phyloP scores from a whole-genome alignment of 441 rosid species.

The Erodium moschatum region DNA sequence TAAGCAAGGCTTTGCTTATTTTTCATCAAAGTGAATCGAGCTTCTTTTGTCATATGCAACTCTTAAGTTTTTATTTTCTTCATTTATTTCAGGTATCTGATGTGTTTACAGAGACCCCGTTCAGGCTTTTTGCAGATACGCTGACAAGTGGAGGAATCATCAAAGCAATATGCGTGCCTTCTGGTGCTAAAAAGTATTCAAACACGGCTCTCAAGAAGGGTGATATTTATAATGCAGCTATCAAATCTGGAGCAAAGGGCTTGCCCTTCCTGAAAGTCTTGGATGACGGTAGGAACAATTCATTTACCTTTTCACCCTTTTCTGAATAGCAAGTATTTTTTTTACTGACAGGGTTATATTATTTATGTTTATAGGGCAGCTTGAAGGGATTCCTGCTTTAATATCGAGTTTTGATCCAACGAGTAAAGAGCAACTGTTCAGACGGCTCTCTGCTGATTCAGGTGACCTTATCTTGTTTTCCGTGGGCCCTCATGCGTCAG shows the following conservation, averaged over 20 bases:
- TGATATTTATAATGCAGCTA: constrained; percentile 62
- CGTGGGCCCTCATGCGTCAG: constrained; percentile 62
- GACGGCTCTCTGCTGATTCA: constrained; percentile 55
- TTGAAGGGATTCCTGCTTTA: constrained; percentile 77
- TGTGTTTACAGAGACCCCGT: constrained; percentile 48
- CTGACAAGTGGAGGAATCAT: constrained; percentile 64
- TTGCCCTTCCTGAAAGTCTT: constrained; percentile 79
- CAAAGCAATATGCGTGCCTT: constrained; percentile 71
- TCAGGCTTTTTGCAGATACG: constrained; percentile 65
- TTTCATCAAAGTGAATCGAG: no score
- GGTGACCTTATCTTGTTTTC: constrained; percentile 91
- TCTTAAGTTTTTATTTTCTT: neutral
- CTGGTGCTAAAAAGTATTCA: constrained; percentile 63
- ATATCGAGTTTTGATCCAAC: constrained; percentile 53
- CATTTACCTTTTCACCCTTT: neutral
- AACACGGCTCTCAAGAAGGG: constrained; percentile 89
- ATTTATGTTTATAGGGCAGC: constrained; percentile 35
- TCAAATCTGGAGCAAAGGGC: constrained; percentile 89
- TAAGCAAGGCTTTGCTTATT: no score
- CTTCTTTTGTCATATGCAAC: no score
- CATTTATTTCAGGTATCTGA: constrained; percentile 66
- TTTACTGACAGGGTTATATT: neutral
- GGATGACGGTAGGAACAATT: constrained; percentile 52
- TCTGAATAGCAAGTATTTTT: neutral
- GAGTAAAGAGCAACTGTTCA: constrained; percentile 39